phyloP scores from a whole-genome alignment of 2,329 filamentous ascomycete genomes.

The Myotisia sp. region DNA sequence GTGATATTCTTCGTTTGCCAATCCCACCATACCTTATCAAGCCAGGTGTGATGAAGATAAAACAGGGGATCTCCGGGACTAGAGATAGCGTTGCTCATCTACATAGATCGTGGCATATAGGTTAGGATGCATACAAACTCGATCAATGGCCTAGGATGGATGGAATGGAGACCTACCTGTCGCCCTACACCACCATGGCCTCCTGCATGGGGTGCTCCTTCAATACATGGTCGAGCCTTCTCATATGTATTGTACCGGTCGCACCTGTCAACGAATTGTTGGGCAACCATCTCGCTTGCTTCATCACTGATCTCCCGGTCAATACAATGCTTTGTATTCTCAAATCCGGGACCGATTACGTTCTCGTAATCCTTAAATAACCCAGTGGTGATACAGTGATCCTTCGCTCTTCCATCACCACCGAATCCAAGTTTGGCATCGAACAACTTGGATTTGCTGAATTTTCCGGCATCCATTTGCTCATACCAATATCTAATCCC shows the following conservation, averaged over 20 bases:
- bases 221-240: slow-evolving; percentile 4
- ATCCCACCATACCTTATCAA: slow-evolving; percentile 33
- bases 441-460: slow-evolving; percentile 1
- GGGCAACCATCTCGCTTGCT: background rate
- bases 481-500: slow-evolving; percentile 7
- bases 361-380: slow-evolving; percentile 5
- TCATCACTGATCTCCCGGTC: slow-evolving; percentile 2
- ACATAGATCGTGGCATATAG: background rate
- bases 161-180: background rate
- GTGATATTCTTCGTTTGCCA: slow-evolving; percentile 28
- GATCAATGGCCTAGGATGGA: background rate
- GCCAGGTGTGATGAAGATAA: slow-evolving; percentile 32
- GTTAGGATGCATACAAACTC: background rate
- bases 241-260: background rate
- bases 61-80: slow-evolving; percentile 30
- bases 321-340: slow-evolving; percentile 5
- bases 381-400: slow-evolving; percentile 5
- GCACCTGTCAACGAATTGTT: slow-evolving; percentile 1
- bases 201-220: slow-evolving; percentile 2
- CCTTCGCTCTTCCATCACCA: slow-evolving; percentile 1
- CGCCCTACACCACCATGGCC: slow-evolving; percentile 6
- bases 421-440: slow-evolving; percentile 5
- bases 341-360: slow-evolving; percentile 1
- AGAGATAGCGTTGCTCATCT: slow-evolving; percentile 5
- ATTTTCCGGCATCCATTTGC: slow-evolving; percentile 5